These are phyloP conservation scores for Laburnicola sp. DNA, from an alignment of 2,329 filamentous ascomycete genomes.

Conservation along the genomic window DNA sequence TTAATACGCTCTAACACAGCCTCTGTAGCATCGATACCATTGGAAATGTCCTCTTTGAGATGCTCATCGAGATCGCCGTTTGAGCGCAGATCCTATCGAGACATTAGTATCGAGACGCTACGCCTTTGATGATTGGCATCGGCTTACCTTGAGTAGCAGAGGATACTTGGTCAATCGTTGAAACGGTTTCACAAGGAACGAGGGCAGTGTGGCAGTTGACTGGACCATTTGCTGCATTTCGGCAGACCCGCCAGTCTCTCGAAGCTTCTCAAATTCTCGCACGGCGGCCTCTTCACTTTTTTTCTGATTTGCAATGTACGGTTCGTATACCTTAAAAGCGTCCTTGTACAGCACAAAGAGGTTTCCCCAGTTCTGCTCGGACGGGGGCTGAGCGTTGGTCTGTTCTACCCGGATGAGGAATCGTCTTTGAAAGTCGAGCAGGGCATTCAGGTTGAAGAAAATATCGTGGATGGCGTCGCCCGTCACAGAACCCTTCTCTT, in stretches of 20 bases:
- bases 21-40: slow-evolving; percentile 80
- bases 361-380: slow-evolving; percentile 89
- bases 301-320: slow-evolving; percentile 95
- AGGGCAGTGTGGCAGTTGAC: slow-evolving; percentile 83
- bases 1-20: slow-evolving; percentile 83
- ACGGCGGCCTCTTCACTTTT: slow-evolving; percentile 85
- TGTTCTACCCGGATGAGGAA: slow-evolving; percentile 97
- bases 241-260: slow-evolving; percentile 66
- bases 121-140: slow-evolving; percentile 5
- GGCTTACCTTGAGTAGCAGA: slow-evolving; percentile 74
- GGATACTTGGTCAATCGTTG: slow-evolving; percentile 95
- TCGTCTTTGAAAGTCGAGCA: slow-evolving; percentile 91
- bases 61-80: slow-evolving; percentile 74
- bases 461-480: slow-evolving; percentile 92
- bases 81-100: slow-evolving; percentile 74
- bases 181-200: slow-evolving; percentile 94
- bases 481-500: slow-evolving; percentile 83
- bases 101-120: slow-evolving; percentile 7
- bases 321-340: slow-evolving; percentile 89
- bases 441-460: slow-evolving; percentile 92
- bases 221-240: slow-evolving; percentile 73
- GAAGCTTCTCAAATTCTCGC: slow-evolving; percentile 84
- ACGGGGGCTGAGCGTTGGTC: slow-evolving; percentile 78
- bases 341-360: slow-evolving; percentile 85
- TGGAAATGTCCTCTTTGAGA: slow-evolving; percentile 70